Evolutionary conservation across 1,284 basidiomycete species (phyloP).

Genomic region (Puccinia polysora): DNA sequence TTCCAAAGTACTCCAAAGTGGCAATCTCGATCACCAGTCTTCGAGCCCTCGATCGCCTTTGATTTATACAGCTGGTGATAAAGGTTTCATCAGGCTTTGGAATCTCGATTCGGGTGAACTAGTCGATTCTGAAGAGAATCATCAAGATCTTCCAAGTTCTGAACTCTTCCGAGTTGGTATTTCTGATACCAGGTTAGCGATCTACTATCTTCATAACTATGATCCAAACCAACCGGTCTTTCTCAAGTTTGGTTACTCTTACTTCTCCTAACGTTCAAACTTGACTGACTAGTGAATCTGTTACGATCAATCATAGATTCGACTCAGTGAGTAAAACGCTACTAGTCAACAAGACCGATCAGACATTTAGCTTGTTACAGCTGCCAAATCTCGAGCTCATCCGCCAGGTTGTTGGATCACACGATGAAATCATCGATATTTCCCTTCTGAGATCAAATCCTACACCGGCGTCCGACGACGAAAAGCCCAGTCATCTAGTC

Average conservation of each 20-base stretch:
- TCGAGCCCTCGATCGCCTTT: slow-evolving; percentile 55
- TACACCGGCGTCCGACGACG: slow-evolving; percentile 53
- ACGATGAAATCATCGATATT: slow-evolving; percentile 93
- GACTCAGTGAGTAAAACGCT: slow-evolving; percentile 53
- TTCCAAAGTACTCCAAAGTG: slow-evolving; percentile 57
- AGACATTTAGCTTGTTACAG: slow-evolving; percentile 87
- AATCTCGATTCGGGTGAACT: slow-evolving; percentile 66
- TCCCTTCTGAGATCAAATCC: slow-evolving; percentile 61
- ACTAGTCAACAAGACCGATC: slow-evolving; percentile 91
- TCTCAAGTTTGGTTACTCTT: neutral
- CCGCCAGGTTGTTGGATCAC: slow-evolving; percentile 93
- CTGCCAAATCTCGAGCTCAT: slow-evolving; percentile 62
- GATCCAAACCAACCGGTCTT: neutral
- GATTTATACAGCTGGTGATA: slow-evolving; percentile 84
- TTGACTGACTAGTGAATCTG: neutral
- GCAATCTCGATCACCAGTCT: slow-evolving; percentile 54
- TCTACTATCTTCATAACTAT: neutral
- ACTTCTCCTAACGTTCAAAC: neutral
- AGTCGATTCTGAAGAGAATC: slow-evolving; percentile 42
- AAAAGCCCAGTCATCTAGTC: slow-evolving; percentile 68
- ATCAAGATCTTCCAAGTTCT: slow-evolving; percentile 6
- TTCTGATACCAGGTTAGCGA: slow-evolving; percentile 35
- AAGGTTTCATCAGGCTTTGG: slow-evolving; percentile 77
- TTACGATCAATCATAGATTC: neutral
- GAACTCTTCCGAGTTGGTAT: slow-evolving; percentile 25